Evolutionary conservation across 305 asterid genomes (phyloP).

Genomic region (Solanum hybrid): DNA sequence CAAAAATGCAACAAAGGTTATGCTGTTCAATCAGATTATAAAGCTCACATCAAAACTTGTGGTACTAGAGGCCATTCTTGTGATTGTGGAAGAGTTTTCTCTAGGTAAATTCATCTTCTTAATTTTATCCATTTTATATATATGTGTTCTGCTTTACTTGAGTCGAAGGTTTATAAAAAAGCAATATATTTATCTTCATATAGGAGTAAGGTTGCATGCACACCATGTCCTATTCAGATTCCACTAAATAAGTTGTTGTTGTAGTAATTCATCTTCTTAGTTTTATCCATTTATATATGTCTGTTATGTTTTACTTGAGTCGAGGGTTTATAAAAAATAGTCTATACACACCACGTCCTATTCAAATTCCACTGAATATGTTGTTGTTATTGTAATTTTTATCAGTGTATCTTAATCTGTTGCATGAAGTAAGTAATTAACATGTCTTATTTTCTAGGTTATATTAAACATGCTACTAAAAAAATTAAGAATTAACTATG

Average conservation of each 20-base stretch:
- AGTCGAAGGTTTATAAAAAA: neutral
- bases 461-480: neutral
- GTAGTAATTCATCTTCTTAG: too few relatives aligned
- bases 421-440: neutral
- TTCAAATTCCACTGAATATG: neutral
- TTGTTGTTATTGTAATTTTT: neutral
- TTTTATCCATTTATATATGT: too few relatives aligned
- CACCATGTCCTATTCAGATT: neutral
- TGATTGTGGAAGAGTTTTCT: constrained; percentile 18
- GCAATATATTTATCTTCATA: neutral
- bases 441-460: neutral
- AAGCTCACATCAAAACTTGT: constrained; percentile 19
- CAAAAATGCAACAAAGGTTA: constrained; percentile 11
- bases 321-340: too few relatives aligned
- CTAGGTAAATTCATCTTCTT: constrained; percentile 3
- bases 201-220: neutral
- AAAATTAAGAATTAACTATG: neutral
- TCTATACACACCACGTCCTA: neutral
- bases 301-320: too few relatives aligned
- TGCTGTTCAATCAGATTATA: constrained; percentile 18
- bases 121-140: neutral
- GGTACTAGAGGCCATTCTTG: constrained; percentile 16
- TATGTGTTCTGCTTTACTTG: neutral
- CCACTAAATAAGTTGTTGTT: neutral
- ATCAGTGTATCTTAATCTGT: neutral